These are phyloP conservation scores for Geotrichum siamense DNA, from an alignment of 1,139 yeast genomes.

Conservation along the genomic window DNA sequence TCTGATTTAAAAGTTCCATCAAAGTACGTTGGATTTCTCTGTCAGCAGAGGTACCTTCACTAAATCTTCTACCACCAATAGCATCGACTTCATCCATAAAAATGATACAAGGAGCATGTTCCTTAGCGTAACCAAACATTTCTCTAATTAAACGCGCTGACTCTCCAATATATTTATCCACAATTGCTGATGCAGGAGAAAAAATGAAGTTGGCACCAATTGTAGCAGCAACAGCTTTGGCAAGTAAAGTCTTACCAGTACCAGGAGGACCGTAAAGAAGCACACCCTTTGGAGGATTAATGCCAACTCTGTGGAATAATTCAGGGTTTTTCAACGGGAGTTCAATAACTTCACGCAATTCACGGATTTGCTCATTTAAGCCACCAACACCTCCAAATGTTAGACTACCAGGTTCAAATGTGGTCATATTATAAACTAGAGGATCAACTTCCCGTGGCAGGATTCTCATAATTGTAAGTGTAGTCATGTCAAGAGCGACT, in stretches of 20 bases:
- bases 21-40: constrained; percentile 97
- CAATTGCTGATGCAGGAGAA: constrained; percentile 97
- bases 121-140: constrained; percentile 97
- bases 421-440: constrained; percentile 95
- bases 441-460: constrained; percentile 98
- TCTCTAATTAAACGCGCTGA: constrained; percentile 95
- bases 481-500: constrained; percentile 96
- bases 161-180: constrained; percentile 97
- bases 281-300: constrained; percentile 97
- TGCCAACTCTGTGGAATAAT: constrained; percentile 89
- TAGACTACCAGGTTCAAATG: constrained; percentile 93
- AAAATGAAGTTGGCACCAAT: constrained; percentile 97
- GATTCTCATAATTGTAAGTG: constrained; percentile 94
- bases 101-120: constrained; percentile 97
- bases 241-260: constrained; percentile 91
- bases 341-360: constrained; percentile 95
- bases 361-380: constrained; percentile 89
- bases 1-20: constrained; percentile 95
- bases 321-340: constrained; percentile 96
- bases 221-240: constrained; percentile 98
- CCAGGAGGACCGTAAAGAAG: constrained; percentile 98
- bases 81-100: constrained; percentile 99
- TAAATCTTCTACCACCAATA: constrained; percentile 96
- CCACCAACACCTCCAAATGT: constrained; percentile 98
- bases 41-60: constrained; percentile 98